Evolutionary conservation across 495 filamentous ascomycete species (phyloP).

Genomic region (Neurospora sp.): DNA sequence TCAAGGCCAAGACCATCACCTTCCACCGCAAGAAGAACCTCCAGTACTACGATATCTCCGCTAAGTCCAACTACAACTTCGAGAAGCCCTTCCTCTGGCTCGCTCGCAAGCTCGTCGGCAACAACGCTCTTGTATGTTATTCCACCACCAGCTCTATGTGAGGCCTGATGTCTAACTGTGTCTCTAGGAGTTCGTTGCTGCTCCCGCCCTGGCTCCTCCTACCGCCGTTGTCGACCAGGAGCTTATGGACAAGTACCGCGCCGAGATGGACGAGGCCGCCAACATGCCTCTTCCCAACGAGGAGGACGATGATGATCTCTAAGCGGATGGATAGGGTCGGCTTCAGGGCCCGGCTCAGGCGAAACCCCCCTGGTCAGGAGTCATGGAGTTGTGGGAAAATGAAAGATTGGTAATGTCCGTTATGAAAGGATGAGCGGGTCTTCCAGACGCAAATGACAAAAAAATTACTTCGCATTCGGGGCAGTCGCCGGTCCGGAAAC

Average conservation of each 20-base stretch:
- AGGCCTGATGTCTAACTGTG: constrained; percentile 4
- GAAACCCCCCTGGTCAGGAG: constrained; percentile 3
- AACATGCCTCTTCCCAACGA: constrained; percentile 86
- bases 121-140: constrained; percentile 68
- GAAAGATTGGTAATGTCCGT: constrained; percentile 21
- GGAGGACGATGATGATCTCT: constrained; percentile 66
- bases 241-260: constrained; percentile 69
- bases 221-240: constrained; percentile 77
- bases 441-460: constrained; percentile 14
- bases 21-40: constrained; percentile 99
- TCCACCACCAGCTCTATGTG: neutral
- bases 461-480: neutral
- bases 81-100: constrained; percentile 99
- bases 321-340: constrained; percentile 16
- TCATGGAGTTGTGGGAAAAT: constrained; percentile 2
- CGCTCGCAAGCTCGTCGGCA: constrained; percentile 94
- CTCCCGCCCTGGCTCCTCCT: constrained; percentile 85
- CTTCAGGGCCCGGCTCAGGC: neutral
- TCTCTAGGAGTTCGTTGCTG: constrained; percentile 88
- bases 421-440: constrained; percentile 19
- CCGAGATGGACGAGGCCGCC: constrained; percentile 81
- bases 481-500: neutral
- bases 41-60: constrained; percentile 99
- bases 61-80: constrained; percentile 99
- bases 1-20: constrained; percentile 99